Percentiles rank a stretch among this genome's conserved stretches.
phyloP scores from a whole-genome alignment of 1,284 basidiomycete species.

The Thelephora terrestris region DNA sequence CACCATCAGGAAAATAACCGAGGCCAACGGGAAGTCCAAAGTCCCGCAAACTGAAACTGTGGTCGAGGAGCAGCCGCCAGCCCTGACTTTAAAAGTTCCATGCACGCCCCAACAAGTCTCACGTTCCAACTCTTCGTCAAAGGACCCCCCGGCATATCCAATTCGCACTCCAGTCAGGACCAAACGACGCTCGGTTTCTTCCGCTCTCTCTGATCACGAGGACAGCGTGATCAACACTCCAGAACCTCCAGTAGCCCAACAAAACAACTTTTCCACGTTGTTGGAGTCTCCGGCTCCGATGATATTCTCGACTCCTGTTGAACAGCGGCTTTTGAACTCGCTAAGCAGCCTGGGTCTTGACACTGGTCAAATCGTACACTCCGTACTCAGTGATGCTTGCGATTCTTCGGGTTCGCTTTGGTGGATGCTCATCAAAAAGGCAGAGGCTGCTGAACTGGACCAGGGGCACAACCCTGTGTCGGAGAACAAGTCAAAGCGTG shows the following conservation, averaged over 20 bases:
- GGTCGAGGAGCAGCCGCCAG: slow-evolving; percentile 34
- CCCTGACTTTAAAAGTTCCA: neutral
- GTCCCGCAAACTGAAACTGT: slow-evolving; percentile 30
- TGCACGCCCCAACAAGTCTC: neutral
- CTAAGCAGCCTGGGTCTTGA: slow-evolving; percentile 81
- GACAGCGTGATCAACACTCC: slow-evolving; percentile 41
- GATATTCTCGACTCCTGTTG: slow-evolving; percentile 77
- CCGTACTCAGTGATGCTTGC: slow-evolving; percentile 86
- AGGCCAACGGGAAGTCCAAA: slow-evolving; percentile 9
- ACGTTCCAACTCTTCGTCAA: slow-evolving; percentile 23
- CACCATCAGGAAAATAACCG: slow-evolving; percentile 28
- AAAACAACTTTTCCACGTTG: slow-evolving; percentile 60
- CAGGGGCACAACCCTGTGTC: slow-evolving; percentile 20
- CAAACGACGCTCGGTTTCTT: slow-evolving; percentile 89
- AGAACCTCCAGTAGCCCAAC: slow-evolving; percentile 31
- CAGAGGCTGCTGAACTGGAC: slow-evolving; percentile 52
- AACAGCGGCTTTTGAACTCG: slow-evolving; percentile 71
- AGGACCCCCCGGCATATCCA: slow-evolving; percentile 46
- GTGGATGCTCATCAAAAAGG: slow-evolving; percentile 90
- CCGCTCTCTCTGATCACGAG: slow-evolving; percentile 55
- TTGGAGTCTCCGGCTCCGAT: slow-evolving; percentile 65
- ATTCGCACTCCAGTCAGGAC: slow-evolving; percentile 88
- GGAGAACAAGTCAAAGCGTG: slow-evolving; percentile 4
- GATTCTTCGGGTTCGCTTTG: slow-evolving; percentile 87
- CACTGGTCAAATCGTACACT: slow-evolving; percentile 90